These are phyloP conservation scores for Exophiala sideris DNA, from an alignment of 2,329 filamentous ascomycete genomes.

Conservation along the genomic window DNA sequence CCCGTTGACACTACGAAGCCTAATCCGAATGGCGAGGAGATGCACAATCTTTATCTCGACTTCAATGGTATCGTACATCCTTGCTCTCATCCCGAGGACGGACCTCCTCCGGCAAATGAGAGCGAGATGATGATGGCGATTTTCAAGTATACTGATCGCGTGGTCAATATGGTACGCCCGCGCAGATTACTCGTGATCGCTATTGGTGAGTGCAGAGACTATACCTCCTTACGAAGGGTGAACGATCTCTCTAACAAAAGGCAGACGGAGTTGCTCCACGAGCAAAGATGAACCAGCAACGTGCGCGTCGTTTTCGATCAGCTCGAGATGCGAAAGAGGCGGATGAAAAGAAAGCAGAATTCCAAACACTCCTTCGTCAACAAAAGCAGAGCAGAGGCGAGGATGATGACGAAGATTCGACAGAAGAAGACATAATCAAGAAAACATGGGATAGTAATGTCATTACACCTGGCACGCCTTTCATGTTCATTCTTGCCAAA, in stretches of 20 bases:
- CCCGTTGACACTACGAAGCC: conserved; percentile 79
- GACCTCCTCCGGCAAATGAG: conserved; percentile 84
- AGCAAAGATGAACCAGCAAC: conserved; percentile 99
- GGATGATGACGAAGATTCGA: conserved; percentile 55
- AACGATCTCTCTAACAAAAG: conserved; percentile 5
- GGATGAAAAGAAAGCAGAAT: conserved; percentile 83
- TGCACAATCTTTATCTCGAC: conserved; percentile 96
- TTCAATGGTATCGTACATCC: conserved; percentile 99
- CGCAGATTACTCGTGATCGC: conserved; percentile 96
- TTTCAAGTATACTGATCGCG: conserved; percentile 97
- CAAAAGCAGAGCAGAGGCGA: conserved; percentile 61
- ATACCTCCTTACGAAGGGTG: neutral
- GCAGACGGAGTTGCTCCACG: conserved; percentile 91
- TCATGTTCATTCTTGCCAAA: conserved; percentile 92
- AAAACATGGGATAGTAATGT: conserved; percentile 89
- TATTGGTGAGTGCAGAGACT: conserved; percentile 62
- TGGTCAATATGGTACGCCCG: conserved; percentile 97
- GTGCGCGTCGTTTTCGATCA: conserved; percentile 88
- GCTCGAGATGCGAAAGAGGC: conserved; percentile 94
- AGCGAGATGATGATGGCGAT: conserved; percentile 99
- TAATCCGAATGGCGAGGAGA: conserved; percentile 96
- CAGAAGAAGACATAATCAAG: conserved; percentile 60
- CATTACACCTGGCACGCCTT: conserved; percentile 94
- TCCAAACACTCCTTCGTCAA: conserved; percentile 77
- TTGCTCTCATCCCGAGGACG: conserved; percentile 94